Evolutionary conservation across 306 rosid genomes (phyloP).

Genomic region (Inga laurina): DNA sequence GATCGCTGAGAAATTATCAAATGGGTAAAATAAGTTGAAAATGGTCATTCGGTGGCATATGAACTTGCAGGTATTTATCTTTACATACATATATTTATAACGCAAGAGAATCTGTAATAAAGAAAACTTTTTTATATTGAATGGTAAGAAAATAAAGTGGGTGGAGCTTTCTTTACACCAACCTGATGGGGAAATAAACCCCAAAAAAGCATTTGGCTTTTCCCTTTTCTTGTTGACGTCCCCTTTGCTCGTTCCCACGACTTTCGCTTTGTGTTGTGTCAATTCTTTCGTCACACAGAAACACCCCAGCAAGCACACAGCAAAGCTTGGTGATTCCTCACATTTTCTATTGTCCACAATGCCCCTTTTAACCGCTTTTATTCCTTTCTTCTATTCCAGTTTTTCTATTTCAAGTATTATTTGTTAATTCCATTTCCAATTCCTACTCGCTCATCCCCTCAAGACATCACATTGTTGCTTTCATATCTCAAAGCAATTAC

Average conservation of each 20-base stretch:
- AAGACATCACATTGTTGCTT: background rate
- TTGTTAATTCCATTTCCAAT: background rate
- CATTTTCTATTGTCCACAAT: constrained; percentile 29
- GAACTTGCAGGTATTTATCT: constrained; percentile 29
- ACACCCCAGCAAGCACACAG: background rate
- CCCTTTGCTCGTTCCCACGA: constrained; percentile 53
- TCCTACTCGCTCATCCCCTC: background rate
- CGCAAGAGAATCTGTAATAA: constrained; percentile 25
- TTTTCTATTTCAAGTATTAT: background rate
- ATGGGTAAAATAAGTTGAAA: constrained; percentile 40
- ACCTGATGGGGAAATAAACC: constrained; percentile 58
- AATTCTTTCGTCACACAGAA: constrained; percentile 31
- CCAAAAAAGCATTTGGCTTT: constrained; percentile 65
- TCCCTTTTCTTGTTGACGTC: constrained; percentile 44
- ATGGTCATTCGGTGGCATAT: constrained; percentile 29
- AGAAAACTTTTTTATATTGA: constrained; percentile 1
- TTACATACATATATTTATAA: background rate
- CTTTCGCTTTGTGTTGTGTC: constrained; percentile 43
- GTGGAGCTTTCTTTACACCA: constrained; percentile 52
- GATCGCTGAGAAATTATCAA: constrained; percentile 38
- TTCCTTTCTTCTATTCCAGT: background rate
- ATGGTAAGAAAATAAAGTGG: constrained; percentile 48
- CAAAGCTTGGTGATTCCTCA: background rate
- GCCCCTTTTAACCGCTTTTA: constrained; percentile 29
- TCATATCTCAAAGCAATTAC: background rate